Conservation (phyloP, 129 eudicot species). For the Flaveria linearis region DNA sequence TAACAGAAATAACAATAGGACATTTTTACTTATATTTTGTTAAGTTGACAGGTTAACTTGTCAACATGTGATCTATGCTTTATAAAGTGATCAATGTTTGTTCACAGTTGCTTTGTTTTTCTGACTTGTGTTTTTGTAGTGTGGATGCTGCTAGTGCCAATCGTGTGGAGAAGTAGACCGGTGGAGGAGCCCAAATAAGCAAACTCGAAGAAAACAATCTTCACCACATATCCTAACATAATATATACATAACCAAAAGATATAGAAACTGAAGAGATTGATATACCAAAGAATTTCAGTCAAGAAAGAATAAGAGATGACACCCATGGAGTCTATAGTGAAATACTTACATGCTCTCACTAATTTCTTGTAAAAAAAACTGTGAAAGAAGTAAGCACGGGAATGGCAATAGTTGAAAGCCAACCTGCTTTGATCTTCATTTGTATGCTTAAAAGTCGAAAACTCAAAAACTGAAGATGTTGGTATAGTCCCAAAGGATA, state of each 20-base stretch:
- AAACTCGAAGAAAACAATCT: background rate
- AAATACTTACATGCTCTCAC: slow-evolving; percentile 10
- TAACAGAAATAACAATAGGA: too few relatives aligned
- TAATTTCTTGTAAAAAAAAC: background rate
- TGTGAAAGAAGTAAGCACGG: slow-evolving; percentile 9
- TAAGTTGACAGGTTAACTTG: background rate
- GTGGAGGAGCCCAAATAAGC: slow-evolving; percentile 41
- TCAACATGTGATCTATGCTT: background rate
- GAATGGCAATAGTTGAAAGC: slow-evolving; percentile 13
- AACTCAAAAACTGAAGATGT: background rate
- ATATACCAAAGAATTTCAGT: background rate
- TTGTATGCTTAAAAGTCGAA: too few relatives aligned
- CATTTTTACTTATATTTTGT: too few relatives aligned
- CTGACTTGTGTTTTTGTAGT: slow-evolving; percentile 39
- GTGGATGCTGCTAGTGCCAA: slow-evolving; percentile 83
- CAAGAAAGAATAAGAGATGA: background rate
- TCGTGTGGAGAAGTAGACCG: slow-evolving; percentile 54
- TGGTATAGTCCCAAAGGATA: background rate
- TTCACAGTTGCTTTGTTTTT: background rate
- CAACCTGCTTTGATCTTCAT: background rate
- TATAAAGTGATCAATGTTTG: background rate
- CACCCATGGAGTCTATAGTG: slow-evolving; percentile 14
- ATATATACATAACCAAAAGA: slow-evolving; percentile 4
- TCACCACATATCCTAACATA: slow-evolving; percentile 12
- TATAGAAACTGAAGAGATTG: slow-evolving; percentile 5